Evolutionary conservation across 257 asterid genomes (phyloP).

Genomic region (Solanum peruvianum): DNA sequence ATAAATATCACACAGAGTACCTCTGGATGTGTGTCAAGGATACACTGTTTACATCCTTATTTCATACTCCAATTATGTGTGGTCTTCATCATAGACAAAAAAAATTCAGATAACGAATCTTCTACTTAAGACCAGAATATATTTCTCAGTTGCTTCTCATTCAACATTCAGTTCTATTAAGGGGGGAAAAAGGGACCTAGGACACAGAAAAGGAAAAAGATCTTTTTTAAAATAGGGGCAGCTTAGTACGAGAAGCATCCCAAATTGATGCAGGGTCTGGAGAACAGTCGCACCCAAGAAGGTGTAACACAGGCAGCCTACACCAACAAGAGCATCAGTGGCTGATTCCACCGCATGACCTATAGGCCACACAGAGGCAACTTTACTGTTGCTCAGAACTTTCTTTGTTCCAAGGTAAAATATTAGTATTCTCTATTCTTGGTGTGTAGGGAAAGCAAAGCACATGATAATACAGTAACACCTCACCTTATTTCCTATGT

Average conservation of each 20-base stretch:
- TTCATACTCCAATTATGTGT: background rate
- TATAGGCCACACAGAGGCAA: background rate
- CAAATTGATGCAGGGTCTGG: background rate
- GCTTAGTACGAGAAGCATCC: background rate
- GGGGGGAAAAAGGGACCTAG: background rate
- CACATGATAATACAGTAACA: background rate
- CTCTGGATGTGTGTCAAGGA: background rate
- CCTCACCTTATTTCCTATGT: background rate
- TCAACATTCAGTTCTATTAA: background rate
- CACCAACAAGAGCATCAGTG: background rate
- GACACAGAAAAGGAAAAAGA: background rate
- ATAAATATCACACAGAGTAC: background rate
- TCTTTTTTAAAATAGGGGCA: background rate
- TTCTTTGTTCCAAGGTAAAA: background rate
- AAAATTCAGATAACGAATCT: background rate
- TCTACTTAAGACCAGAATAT: background rate
- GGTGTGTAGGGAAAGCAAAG: background rate
- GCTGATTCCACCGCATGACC: background rate
- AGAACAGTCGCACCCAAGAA: background rate
- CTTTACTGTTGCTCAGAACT: background rate
- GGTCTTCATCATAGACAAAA: background rate
- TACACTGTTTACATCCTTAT: background rate
- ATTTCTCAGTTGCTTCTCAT: background rate
- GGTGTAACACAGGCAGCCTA: background rate
- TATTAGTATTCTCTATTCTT: background rate